These are phyloP conservation scores for Sutorius eximius DNA, from an alignment of 1,284 basidiomycete genomes.

Conservation along the genomic window DNA sequence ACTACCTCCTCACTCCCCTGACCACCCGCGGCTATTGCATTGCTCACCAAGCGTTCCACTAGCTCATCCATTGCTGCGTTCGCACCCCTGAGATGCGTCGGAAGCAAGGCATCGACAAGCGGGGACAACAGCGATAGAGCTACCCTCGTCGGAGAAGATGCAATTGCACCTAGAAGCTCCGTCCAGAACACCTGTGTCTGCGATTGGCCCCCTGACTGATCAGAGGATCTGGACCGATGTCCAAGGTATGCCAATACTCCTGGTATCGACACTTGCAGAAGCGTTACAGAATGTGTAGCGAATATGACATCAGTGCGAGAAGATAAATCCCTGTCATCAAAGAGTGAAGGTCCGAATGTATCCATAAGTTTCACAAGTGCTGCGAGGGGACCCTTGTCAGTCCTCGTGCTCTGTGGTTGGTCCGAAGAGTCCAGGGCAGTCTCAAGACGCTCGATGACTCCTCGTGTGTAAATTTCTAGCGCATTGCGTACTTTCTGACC, in stretches of 20 bases:
- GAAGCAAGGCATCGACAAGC: conserved; percentile 13
- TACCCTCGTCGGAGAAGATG: conserved; percentile 14
- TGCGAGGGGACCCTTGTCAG: conserved; percentile 7
- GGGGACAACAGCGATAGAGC: conserved; percentile 17
- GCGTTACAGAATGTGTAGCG: conserved; percentile 36
- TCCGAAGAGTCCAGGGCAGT: conserved; percentile 10
- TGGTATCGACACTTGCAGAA: conserved; percentile 44
- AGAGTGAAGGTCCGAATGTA: conserved; percentile 37
- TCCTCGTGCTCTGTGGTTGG: not conserved
- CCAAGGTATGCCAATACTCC: conserved; percentile 38
- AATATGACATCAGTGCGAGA: conserved; percentile 48
- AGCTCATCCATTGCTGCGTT: conserved; percentile 25
- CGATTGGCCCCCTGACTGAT: conserved; percentile 4
- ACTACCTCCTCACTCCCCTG: not conserved
- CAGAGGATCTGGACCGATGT: conserved; percentile 18
- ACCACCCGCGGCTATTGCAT: not conserved
- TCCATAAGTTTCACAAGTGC: conserved; percentile 26
- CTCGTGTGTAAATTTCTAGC: conserved; percentile 30
- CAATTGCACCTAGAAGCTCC: conserved; percentile 19
- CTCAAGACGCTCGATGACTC: conserved; percentile 34
- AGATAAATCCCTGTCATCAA: conserved; percentile 39
- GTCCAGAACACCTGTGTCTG: conserved; percentile 23
- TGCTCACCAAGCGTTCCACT: conserved; percentile 13
- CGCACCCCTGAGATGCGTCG: conserved; percentile 25
- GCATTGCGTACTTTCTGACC: conserved; percentile 28